These are phyloP conservation scores for Apophysomyces sp. DNA, from an alignment of 371 early-diverging fungal species.

Conservation along the genomic window DNA sequence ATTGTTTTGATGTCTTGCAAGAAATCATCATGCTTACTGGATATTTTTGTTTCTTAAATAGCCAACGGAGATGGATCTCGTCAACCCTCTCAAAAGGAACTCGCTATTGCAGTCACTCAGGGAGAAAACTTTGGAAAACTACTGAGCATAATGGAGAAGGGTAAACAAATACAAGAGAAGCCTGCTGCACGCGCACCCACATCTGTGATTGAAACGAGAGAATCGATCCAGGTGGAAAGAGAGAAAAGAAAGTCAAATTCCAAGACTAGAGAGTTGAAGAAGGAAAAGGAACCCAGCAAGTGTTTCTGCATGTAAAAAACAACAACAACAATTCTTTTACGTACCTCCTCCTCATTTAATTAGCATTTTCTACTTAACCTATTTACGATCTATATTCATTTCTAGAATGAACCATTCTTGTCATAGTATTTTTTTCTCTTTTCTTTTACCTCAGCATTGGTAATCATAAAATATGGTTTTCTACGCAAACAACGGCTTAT, in stretches of 20 bases:
- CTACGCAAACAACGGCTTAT: no score
- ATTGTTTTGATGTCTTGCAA: no score
- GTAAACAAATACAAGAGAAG: not conserved
- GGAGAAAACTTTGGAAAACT: constrained; percentile 57
- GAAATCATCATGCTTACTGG: constrained; percentile 1
- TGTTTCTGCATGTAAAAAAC: constrained; percentile 18
- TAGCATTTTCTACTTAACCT: no score
- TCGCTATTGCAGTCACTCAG: constrained; percentile 58
- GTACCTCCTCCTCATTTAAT: no score
- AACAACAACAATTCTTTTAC: no score
- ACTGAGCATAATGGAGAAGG: constrained; percentile 14
- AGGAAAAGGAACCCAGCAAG: constrained; percentile 4
- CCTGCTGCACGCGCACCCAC: not conserved
- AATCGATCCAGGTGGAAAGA: not conserved
- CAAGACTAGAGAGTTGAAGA: not conserved
- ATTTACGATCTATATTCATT: no score
- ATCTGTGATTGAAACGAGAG: not conserved
- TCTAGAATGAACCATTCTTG: no score
- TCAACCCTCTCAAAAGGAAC: constrained; percentile 57
- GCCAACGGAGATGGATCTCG: constrained; percentile 59
- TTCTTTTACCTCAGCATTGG: no score
- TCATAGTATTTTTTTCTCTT: no score
- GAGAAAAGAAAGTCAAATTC: not conserved
- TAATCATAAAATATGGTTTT: no score
- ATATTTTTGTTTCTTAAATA: no score